Percentiles rank a stretch among this genome's conserved stretches.
phyloP scores from a whole-genome alignment of 78 protist species.

The Kipferlia bialata region DNA sequence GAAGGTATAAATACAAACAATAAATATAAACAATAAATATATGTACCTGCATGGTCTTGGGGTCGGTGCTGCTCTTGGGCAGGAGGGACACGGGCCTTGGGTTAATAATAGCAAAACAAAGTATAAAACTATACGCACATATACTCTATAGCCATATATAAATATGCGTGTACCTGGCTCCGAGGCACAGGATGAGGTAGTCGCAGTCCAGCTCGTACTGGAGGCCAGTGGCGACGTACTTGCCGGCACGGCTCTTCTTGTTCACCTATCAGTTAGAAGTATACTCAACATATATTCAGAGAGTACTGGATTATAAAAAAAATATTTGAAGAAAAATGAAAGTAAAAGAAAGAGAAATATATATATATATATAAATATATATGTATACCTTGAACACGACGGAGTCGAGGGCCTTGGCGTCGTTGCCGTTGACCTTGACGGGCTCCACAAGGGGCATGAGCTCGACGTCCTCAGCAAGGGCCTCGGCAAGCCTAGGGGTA shows the following conservation, averaged over 20 bases:
- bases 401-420: conserved; percentile 39
- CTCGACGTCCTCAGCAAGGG: conserved; percentile 67
- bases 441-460: conserved; percentile 53
- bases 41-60: conserved; percentile 47
- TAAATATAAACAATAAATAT: too few relatives aligned
- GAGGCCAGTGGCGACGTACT: conserved; percentile 50
- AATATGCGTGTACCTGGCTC: conserved; percentile 43
- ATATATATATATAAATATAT: not conserved
- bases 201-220: conserved; percentile 57
- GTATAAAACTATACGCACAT: too few relatives aligned
- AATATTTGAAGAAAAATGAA: too few relatives aligned
- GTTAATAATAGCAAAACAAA: too few relatives aligned
- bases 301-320: conserved; percentile 35
- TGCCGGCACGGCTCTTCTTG: conserved; percentile 61
- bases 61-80: conserved; percentile 50
- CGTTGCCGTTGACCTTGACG: conserved; percentile 59
- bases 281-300: conserved; percentile 48
- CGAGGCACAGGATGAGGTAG: conserved; percentile 73
- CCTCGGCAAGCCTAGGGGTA: not conserved
- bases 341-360: too few relatives aligned
- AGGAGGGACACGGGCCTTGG: conserved; percentile 10
- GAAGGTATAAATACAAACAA: too few relatives aligned
- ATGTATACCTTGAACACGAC: not conserved
- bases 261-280: conserved; percentile 56
- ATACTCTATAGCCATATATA: too few relatives aligned